A percentile compares a stretch with the other conserved stretches of the same genome.
Conservation (phyloP, 2,329 filamentous ascomycete species). For the Hortaea werneckii region DNA sequence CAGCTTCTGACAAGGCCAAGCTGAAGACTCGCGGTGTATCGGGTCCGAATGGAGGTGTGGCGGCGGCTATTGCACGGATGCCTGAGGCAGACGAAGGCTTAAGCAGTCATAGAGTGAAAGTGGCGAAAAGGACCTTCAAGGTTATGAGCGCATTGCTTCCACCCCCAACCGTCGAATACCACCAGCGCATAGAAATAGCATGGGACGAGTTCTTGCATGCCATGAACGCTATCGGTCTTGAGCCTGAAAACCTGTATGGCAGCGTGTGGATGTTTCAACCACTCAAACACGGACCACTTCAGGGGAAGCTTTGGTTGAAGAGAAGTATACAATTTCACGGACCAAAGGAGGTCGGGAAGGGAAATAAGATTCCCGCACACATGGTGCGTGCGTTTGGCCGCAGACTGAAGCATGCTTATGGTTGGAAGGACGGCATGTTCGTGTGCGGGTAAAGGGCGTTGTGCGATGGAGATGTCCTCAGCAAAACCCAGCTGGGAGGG, state of each 20-base stretch:
- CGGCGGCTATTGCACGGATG: too few species aligned
- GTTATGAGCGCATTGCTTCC: conserved; percentile 37
- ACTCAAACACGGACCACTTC: conserved; percentile 4
- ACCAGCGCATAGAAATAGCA: conserved; percentile 38
- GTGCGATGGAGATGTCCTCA: too few species aligned
- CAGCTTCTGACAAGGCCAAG: conserved; percentile 4
- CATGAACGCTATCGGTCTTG: conserved; percentile 41
- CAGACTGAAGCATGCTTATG: conserved; percentile 33
- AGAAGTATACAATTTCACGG: conserved; percentile 51
- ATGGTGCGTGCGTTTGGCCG: conserved; percentile 40
- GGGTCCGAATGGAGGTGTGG: conserved; percentile 1
- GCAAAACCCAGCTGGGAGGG: too few species aligned
- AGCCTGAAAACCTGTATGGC: conserved; percentile 47
- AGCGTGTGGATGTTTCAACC: conserved; percentile 52
- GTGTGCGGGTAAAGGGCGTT: conserved; percentile 1
- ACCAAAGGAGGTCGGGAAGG: conserved; percentile 39
- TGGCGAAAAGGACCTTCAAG: conserved; percentile 22
- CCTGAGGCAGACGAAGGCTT: not conserved
- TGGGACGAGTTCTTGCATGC: conserved; percentile 48
- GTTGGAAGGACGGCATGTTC: conserved; percentile 10
- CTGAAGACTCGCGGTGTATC: conserved; percentile 14
- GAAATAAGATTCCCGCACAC: conserved; percentile 40
- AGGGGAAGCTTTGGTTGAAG: conserved; percentile 28
- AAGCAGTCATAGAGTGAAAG: not conserved
- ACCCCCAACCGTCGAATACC: conserved; percentile 17